A percentile compares a stretch with the other conserved stretches of the same genome.
Evolutionary conservation across 2,329 filamentous ascomycete species (phyloP).

Genomic region (Calonectria crousiana): DNA sequence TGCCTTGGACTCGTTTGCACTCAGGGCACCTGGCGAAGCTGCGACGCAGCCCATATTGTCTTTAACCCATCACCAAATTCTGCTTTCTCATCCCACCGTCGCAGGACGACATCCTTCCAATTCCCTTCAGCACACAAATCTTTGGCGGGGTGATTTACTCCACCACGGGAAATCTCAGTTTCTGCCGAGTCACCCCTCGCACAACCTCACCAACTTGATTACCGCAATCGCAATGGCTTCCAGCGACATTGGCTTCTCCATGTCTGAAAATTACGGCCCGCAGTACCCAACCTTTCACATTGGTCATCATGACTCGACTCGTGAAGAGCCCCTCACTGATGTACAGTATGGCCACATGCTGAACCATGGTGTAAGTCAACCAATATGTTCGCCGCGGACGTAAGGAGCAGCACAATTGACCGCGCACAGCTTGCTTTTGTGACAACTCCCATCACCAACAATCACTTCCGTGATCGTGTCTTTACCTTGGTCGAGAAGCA

Average conservation of each 20-base stretch:
- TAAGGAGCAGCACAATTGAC: constrained; percentile 33
- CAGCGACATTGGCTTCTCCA: constrained; percentile 34
- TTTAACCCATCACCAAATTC: not conserved
- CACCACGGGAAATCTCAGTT: constrained; percentile 44
- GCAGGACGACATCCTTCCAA: constrained; percentile 12
- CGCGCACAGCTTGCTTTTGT: constrained; percentile 78
- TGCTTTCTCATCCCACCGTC: constrained; percentile 12
- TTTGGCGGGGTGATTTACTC: constrained; percentile 46
- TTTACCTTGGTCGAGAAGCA: constrained; percentile 71
- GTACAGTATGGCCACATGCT: constrained; percentile 76
- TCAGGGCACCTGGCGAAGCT: not conserved
- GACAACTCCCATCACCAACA: constrained; percentile 82
- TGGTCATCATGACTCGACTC: constrained; percentile 78
- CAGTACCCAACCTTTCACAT: constrained; percentile 70
- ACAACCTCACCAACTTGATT: constrained; percentile 6
- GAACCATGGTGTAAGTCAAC: constrained; percentile 72
- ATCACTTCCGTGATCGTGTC: constrained; percentile 77
- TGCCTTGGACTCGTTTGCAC: not conserved
- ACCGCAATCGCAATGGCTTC: constrained; percentile 39
- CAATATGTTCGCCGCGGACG: constrained; percentile 16
- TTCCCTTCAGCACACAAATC: constrained; percentile 17
- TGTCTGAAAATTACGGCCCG: constrained; percentile 43
- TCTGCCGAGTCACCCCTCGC: constrained; percentile 10
- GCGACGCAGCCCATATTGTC: not conserved
- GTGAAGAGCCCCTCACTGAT: constrained; percentile 71